Conservation (phyloP, 805 yeast species). For the Lipomyces starkeyi region DNA sequence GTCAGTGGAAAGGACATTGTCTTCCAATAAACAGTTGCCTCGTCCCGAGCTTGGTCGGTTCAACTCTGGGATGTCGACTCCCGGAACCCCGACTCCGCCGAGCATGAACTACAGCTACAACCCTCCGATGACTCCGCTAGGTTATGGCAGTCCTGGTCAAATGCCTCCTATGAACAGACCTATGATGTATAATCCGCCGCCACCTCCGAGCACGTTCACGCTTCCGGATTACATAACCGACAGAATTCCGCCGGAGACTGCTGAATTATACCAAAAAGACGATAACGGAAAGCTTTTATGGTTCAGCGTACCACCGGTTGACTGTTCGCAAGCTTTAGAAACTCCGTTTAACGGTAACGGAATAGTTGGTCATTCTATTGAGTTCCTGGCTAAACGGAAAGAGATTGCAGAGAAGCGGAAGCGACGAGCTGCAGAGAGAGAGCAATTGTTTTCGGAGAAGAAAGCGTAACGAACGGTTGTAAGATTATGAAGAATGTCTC, state of each 20-base stretch:
- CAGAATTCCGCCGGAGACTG: constrained; percentile 37
- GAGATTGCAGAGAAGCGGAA: constrained; percentile 30
- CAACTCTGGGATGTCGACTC: constrained; percentile 21
- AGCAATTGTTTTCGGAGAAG: constrained; percentile 8
- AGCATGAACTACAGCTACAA: constrained; percentile 12
- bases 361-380: constrained; percentile 30
- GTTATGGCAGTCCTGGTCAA: constrained; percentile 5
- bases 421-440: constrained; percentile 26
- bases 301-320: constrained; percentile 43
- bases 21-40: constrained; percentile 7
- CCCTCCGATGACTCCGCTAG: constrained; percentile 11
- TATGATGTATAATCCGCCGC: constrained; percentile 42
- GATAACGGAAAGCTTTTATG: constrained; percentile 38
- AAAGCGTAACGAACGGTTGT: not conserved
- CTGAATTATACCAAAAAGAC: constrained; percentile 34
- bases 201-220: constrained; percentile 47
- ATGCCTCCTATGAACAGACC: constrained; percentile 23
- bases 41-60: constrained; percentile 27
- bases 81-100: constrained; percentile 27
- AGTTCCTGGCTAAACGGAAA: constrained; percentile 29
- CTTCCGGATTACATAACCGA: constrained; percentile 43
- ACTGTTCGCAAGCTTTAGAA: constrained; percentile 18
- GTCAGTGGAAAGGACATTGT: constrained; percentile 21
- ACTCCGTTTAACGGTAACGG: constrained; percentile 21
- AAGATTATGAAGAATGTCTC: not conserved